These are phyloP conservation scores for Phoenix roebelenii DNA, from an alignment of 176 grass and related monocot species.

Conservation along the genomic window DNA sequence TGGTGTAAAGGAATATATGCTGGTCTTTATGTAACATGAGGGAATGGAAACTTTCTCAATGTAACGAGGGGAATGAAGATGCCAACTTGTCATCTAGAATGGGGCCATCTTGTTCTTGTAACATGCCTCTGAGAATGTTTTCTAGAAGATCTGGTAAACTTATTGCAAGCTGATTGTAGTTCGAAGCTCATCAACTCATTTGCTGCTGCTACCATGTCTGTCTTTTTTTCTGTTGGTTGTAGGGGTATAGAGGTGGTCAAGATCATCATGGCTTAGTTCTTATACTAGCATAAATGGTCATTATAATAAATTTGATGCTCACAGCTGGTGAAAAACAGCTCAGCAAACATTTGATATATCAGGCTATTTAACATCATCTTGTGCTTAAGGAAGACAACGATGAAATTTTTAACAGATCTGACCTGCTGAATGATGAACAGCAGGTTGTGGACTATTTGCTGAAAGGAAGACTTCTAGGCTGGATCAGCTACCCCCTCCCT, in stretches of 20 bases:
- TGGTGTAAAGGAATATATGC: no score
- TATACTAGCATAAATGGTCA: slow-evolving; percentile 30
- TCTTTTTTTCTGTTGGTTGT: slow-evolving; percentile 51
- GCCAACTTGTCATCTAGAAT: no score
- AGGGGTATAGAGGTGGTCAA: slow-evolving; percentile 52
- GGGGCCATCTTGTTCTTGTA: no score
- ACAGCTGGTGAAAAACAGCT: slow-evolving; percentile 60
- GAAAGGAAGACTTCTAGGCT: slow-evolving; percentile 24
- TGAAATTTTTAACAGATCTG: slow-evolving; percentile 38
- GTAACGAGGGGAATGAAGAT: no score
- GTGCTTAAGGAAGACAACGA: slow-evolving; percentile 61
- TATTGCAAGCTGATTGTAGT: no score
- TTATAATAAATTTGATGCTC: slow-evolving; percentile 55
- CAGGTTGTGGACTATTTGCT: slow-evolving; percentile 63
- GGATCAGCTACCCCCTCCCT: slow-evolving; percentile 58
- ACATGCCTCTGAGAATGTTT: no score
- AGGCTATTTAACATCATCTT: slow-evolving; percentile 60
- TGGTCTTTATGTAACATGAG: no score
- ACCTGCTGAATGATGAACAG: slow-evolving; percentile 61
- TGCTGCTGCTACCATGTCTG: slow-evolving; percentile 76
- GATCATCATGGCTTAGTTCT: slow-evolving; percentile 38
- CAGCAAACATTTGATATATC: slow-evolving; percentile 80
- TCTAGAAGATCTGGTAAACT: no score
- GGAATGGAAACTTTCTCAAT: no score
- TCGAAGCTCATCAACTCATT: slow-evolving; percentile 24